Percentiles rank a stretch among this genome's conserved stretches.
Evolutionary conservation across 2,329 filamentous ascomycete genomes (phyloP).

Genomic region (Coniochaeta ligniaria): DNA sequence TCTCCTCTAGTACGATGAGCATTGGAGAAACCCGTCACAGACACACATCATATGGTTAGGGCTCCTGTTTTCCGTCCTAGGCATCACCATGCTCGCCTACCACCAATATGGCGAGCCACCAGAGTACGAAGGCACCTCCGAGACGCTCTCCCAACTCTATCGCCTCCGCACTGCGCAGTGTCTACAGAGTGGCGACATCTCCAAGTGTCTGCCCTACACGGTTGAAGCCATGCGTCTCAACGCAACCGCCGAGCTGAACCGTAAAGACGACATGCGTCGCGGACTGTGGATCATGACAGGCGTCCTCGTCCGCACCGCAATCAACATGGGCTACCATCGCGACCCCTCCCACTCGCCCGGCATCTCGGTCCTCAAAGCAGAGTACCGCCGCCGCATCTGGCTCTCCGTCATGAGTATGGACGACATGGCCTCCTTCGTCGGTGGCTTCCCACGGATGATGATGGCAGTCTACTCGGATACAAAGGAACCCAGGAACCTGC

Average conservation of each 20-base stretch:
- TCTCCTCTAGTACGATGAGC: conserved; percentile 34
- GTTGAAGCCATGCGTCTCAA: conserved; percentile 46
- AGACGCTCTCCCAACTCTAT: conserved; percentile 39
- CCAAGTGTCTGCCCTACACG: conserved; percentile 39
- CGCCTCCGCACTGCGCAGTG: conserved; percentile 44
- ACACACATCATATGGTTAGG: conserved; percentile 45
- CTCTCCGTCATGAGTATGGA: conserved; percentile 41
- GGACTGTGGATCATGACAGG: conserved; percentile 42
- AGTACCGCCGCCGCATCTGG: conserved; percentile 30
- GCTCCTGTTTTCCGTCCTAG: conserved; percentile 45
- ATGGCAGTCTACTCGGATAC: conserved; percentile 40
- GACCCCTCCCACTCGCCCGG: conserved; percentile 26
- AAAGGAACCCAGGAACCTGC: conserved; percentile 41
- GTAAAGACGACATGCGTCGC: conserved; percentile 42
- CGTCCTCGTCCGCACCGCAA: conserved; percentile 42
- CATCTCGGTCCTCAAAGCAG: conserved; percentile 39
- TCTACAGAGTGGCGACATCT: conserved; percentile 42
- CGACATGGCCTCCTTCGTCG: conserved; percentile 43
- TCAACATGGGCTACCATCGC: conserved; percentile 47
- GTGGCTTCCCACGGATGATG: conserved; percentile 40
- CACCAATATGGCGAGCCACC: conserved; percentile 44
- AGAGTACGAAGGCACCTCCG: conserved; percentile 38
- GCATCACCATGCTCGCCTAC: conserved; percentile 44
- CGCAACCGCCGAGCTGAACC: conserved; percentile 42
- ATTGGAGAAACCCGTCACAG: conserved; percentile 38